Conservation (phyloP, 2,329 filamentous ascomycete species). For the Fusarium sp. region DNA sequence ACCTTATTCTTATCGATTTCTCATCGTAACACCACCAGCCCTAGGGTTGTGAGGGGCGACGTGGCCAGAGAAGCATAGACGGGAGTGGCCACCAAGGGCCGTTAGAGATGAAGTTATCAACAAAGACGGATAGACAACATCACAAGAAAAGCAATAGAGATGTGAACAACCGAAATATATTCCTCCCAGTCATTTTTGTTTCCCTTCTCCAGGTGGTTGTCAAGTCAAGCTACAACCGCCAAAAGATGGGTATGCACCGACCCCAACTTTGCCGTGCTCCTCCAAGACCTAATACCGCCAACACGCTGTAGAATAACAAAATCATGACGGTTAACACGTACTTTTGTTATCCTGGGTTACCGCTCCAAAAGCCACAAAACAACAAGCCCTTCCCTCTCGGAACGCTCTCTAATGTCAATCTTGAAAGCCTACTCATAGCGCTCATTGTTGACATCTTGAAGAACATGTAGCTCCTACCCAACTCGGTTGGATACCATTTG, state of each 20-base stretch:
- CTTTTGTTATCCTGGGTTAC: too few relatives aligned
- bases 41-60: not conserved
- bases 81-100: not conserved
- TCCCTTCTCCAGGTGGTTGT: too few relatives aligned
- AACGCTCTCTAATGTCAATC: too few relatives aligned
- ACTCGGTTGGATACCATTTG: too few relatives aligned
- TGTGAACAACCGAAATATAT: not conserved
- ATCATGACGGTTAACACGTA: not conserved
- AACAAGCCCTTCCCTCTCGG: too few relatives aligned
- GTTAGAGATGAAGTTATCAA: not conserved
- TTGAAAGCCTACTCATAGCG: too few relatives aligned
- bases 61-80: not conserved
- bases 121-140: not conserved
- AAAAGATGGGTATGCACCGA: not conserved
- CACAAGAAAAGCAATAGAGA: not conserved
- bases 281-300: not conserved
- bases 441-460: too few relatives aligned
- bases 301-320: conserved; percentile 1
- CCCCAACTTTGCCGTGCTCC: not conserved
- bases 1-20: not conserved
- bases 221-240: too few relatives aligned
- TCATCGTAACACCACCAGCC: not conserved
- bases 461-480: too few relatives aligned
- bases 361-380: too few relatives aligned
- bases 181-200: not conserved